Conservation (phyloP, 805 yeast species). For the Barnettozyma botsteinii region DNA sequence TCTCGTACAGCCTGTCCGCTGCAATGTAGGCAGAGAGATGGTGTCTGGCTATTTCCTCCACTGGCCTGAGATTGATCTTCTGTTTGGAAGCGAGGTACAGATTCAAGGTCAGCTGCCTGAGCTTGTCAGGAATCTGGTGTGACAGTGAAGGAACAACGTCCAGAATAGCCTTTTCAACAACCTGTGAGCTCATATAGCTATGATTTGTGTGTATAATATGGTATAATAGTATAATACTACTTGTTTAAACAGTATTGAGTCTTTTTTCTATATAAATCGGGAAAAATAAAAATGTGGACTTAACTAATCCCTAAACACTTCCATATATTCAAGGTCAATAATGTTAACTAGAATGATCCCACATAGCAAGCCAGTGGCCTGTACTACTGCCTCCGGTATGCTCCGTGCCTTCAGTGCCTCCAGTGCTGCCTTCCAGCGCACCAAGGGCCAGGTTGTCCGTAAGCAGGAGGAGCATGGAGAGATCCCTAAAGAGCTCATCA, state of each 20-base stretch:
- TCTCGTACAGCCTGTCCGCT: conserved; percentile 40
- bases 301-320: too few species aligned
- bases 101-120: conserved; percentile 28
- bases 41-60: conserved; percentile 57
- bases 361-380: too few species aligned
- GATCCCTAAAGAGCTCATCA: conserved; percentile 50
- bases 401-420: neutral
- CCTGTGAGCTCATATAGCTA: conserved; percentile 25
- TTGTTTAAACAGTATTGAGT: too few species aligned
- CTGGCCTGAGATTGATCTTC: conserved; percentile 41
- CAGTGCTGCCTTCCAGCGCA: neutral
- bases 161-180: conserved; percentile 33
- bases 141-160: conserved; percentile 47
- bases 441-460: conserved; percentile 11
- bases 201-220: too few species aligned
- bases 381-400: too few species aligned
- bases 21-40: conserved; percentile 66
- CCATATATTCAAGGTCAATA: too few species aligned
- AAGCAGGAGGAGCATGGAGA: conserved; percentile 24
- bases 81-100: conserved; percentile 45
- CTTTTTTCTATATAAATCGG: too few species aligned
- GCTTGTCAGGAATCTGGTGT: conserved; percentile 37
- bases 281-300: too few species aligned
- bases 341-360: too few species aligned
- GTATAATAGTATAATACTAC: too few species aligned